A percentile compares a stretch with the other conserved stretches of the same genome.
Conservation (phyloP, 2,329 filamentous ascomycete genomes). For the Trichophyton verrucosum region DNA sequence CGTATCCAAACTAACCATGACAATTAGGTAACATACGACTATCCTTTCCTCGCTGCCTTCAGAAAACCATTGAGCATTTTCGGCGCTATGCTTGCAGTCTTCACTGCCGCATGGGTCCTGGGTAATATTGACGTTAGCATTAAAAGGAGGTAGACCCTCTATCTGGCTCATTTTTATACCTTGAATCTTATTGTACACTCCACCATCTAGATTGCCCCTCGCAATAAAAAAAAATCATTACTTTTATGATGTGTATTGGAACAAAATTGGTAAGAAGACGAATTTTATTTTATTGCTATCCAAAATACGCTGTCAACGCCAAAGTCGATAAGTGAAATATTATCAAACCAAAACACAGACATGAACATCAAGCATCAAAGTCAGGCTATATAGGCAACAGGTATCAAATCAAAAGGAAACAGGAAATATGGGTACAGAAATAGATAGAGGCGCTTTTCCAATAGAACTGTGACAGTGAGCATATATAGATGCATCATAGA, state of each 20-base stretch:
- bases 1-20: neutral
- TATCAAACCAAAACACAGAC: neutral
- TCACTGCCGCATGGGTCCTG: conserved; percentile 60
- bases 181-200: neutral
- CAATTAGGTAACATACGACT: conserved; percentile 62
- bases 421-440: too few relatives aligned
- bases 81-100: conserved; percentile 58
- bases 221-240: neutral
- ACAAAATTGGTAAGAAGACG: too few relatives aligned
- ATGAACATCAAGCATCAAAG: too few relatives aligned
- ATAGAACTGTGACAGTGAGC: neutral
- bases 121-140: conserved; percentile 75
- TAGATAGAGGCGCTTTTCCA: too few relatives aligned
- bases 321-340: too few relatives aligned
- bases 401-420: too few relatives aligned
- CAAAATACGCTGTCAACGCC: neutral
- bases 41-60: conserved; percentile 59
- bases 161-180: neutral
- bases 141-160: conserved; percentile 39
- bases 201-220: neutral
- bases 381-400: too few relatives aligned
- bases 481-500: neutral
- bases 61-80: conserved; percentile 82
- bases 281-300: neutral
- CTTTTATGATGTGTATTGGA: neutral